These are phyloP conservation scores for Coleophoma cylindrospora DNA, from an alignment of 2,329 filamentous ascomycete genomes.

Conservation along the genomic window DNA sequence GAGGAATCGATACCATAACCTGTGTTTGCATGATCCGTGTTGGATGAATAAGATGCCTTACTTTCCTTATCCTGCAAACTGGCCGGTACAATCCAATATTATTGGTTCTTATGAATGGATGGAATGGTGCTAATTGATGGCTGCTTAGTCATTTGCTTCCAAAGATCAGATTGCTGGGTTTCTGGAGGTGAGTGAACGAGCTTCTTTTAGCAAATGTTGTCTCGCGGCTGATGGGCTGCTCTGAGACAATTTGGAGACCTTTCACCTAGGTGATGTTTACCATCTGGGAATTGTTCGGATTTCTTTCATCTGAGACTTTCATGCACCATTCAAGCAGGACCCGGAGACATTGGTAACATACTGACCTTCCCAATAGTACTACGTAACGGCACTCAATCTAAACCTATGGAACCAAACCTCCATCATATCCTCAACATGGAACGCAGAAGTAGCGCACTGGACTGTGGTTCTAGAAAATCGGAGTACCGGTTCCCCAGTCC, in stretches of 20 bases:
- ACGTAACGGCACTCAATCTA: constrained; percentile 57
- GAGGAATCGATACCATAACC: constrained; percentile 54
- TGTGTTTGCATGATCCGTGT: constrained; percentile 64
- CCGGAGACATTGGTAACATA: too few species aligned
- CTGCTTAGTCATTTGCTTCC: constrained; percentile 62
- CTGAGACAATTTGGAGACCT: too few species aligned
- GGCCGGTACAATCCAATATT: constrained; percentile 41
- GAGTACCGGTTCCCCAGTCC: neutral
- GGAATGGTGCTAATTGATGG: constrained; percentile 38
- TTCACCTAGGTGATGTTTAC: neutral
- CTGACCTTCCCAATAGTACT: constrained; percentile 29
- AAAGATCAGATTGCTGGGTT: constrained; percentile 67
- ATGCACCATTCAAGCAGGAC: too few species aligned
- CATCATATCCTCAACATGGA: constrained; percentile 41
- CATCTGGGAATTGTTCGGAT: neutral
- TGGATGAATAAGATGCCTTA: constrained; percentile 55
- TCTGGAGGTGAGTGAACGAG: constrained; percentile 41
- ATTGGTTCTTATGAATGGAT: constrained; percentile 52
- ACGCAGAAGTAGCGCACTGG: constrained; percentile 45
- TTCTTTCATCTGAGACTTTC: too few species aligned
- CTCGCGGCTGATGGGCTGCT: too few species aligned
- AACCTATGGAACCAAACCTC: constrained; percentile 57
- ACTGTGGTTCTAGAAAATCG: constrained; percentile 39
- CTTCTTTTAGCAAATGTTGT: too few species aligned
- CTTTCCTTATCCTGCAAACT: constrained; percentile 53